Evolutionary conservation across 495 filamentous ascomycete species (phyloP), one percentile per base, ranked within the genome.

Genomic region (Penicillium waksmanii): DNA sequence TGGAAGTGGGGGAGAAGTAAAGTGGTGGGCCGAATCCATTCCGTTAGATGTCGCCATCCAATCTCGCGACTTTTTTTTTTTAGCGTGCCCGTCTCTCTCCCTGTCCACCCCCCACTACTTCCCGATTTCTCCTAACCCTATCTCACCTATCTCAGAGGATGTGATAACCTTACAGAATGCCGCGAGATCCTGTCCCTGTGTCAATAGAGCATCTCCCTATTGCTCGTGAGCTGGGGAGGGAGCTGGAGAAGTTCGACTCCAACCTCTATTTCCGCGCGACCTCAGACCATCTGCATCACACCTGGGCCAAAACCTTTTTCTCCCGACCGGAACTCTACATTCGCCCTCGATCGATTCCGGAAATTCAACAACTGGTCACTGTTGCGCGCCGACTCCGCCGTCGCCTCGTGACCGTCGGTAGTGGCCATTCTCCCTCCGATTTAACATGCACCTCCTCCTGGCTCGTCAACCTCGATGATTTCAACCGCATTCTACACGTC

Each of bases 241-340:
- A 89, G 73, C 74, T 87, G 51, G 76, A 78, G 25, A 79, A 71
- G 61, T 76, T 85, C 66, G 79, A 86, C 67, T 77, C 82, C 59
- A 69, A 71, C 52, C 70, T 92, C 25, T 88, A 92, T 27, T 97
- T 97, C 80, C 90, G 87, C 73, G 88, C 90, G 4, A 79, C 82
- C 50, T 73, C 77, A 56, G 75, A 82, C 33, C 85, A 97, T 73
- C 74, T 84, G 36, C 95, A 98, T 80, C 87, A 89, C 66, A 98
- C 96, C n/a, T 98, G 95, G 95, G 95, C 96, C 25, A 89, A 87
- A 69, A 98, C 95, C 40, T 95, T 93, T 77, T 87, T 87, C 68
- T 91, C 87, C 44, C 83, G 85, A 18, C 95, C 95, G 1, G 93
- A 97, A 75, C 85, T 97, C 57, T 97, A 92, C 74, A 83, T 98